Evolutionary conservation across 257 asterid species (phyloP).

Genomic region (Ligustrum vulgare): DNA sequence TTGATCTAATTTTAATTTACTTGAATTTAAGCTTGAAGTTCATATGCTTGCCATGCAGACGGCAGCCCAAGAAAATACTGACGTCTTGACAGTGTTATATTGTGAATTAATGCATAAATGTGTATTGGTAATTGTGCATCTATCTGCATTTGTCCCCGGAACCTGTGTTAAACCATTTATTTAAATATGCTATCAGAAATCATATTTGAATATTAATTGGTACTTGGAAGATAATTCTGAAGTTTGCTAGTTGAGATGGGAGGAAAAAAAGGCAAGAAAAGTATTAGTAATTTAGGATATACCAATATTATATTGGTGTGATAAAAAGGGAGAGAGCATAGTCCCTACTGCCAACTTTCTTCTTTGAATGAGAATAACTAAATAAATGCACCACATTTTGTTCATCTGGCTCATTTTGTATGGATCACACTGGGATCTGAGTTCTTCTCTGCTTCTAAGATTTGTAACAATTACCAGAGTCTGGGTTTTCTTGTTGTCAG

Average conservation of each 20-base stretch:
- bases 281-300: neutral
- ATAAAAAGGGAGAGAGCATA: neutral
- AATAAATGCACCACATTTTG: neutral
- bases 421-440: neutral
- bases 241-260: neutral
- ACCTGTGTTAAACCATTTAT: neutral
- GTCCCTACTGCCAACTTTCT: neutral
- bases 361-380: neutral
- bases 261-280: neutral
- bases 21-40: neutral
- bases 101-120: neutral
- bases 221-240: neutral
- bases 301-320: neutral
- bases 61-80: neutral
- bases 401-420: neutral
- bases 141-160: neutral
- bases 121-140: neutral
- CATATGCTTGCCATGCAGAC: neutral
- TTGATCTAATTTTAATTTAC: neutral
- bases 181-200: neutral
- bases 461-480: neutral
- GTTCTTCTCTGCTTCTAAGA: neutral
- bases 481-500: neutral
- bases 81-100: neutral
- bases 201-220: neutral